These are phyloP conservation scores for Xylariaceae sp. DNA, from an alignment of 2,329 filamentous ascomycete genomes.

Conservation along the genomic window DNA sequence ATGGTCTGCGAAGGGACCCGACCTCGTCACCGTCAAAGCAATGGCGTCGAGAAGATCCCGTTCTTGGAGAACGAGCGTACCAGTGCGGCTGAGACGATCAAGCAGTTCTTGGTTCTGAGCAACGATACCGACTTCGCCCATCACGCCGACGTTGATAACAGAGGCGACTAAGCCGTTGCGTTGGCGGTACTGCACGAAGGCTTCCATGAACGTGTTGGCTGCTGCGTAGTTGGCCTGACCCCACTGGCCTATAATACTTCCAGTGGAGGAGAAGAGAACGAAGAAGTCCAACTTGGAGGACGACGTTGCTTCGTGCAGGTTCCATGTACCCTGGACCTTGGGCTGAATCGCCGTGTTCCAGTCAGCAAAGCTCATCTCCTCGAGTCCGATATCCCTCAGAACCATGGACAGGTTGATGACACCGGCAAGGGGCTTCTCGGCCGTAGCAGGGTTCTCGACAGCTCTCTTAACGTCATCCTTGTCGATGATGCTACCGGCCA, in stretches of 20 bases:
- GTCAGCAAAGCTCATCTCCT: slow-evolving; percentile 16
- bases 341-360: slow-evolving; percentile 12
- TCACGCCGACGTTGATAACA: slow-evolving; percentile 4
- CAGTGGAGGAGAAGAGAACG: slow-evolving; percentile 14
- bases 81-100: not conserved
- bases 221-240: slow-evolving; percentile 17
- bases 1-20: not conserved
- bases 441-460: not conserved
- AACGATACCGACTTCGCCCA: slow-evolving; percentile 6
- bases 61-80: not conserved
- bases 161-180: not conserved
- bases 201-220: slow-evolving; percentile 16
- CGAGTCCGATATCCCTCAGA: slow-evolving; percentile 15
- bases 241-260: slow-evolving; percentile 6
- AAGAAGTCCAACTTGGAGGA: slow-evolving; percentile 18
- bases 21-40: not conserved
- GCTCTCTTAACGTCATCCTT: not conserved
- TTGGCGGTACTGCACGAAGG: slow-evolving; percentile 6
- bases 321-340: slow-evolving; percentile 18
- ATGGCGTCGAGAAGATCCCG: not conserved
- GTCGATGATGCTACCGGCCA: not conserved
- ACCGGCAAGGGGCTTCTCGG: not conserved
- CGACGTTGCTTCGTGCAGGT: slow-evolving; percentile 8
- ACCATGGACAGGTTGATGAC: not conserved
- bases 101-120: not conserved